Base-by-base conservation (phyloP, 2,329 filamentous ascomycete species). In the Cladosporium sphaerospermum region DNA sequence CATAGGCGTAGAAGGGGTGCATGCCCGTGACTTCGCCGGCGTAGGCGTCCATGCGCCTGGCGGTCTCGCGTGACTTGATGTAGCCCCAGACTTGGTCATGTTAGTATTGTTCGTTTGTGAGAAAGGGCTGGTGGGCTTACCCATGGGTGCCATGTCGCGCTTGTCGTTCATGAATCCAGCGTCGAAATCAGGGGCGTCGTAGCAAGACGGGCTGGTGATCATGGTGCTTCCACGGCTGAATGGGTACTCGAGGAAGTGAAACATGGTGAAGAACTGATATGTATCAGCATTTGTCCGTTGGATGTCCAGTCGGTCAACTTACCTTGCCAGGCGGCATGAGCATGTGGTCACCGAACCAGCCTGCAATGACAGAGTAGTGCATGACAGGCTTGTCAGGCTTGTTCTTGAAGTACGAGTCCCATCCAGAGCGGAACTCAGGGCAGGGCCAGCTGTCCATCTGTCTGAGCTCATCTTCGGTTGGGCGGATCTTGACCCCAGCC, bases 11-110 rank as follows among this genome's bases (percentile, higher is more conserved):
- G 75, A 84, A 83, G 9, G 88, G 88, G 67, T 90, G 86, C 75
- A 78, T 75, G 9, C 61, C 58, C 16, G 76, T 77, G 32, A 88
- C 85, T 67, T 91, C 87, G 56, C 87, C 87, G 1, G 86, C 86
- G 59, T 88, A 90, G 0, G 86, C 82, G 23, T 84, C 79, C 86
- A 89, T 89, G 58, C 86, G 81, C 3, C 87, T 79, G 1, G 87
- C 87, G 3, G 86, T 90, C 76, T 89, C 86, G 54, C 86, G 84
- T 2, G 84, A 88, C 73, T 89, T 89, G 75, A 89, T 87, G 71
- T 90, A 90, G 3, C 84, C 84, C 86, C 87, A 90, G 5, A 91
- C 85, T 50, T 3, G 18, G 67, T 69, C 3, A n/a, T 6, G 16
- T 45, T 16, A 45, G 49, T 9, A 13, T 28, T 41, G 19, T 32